Percentiles rank a stretch among this genome's conserved stretches.
Conservation (phyloP, 768 basidiomycete species). For the Hortiboletus campestris region DNA sequence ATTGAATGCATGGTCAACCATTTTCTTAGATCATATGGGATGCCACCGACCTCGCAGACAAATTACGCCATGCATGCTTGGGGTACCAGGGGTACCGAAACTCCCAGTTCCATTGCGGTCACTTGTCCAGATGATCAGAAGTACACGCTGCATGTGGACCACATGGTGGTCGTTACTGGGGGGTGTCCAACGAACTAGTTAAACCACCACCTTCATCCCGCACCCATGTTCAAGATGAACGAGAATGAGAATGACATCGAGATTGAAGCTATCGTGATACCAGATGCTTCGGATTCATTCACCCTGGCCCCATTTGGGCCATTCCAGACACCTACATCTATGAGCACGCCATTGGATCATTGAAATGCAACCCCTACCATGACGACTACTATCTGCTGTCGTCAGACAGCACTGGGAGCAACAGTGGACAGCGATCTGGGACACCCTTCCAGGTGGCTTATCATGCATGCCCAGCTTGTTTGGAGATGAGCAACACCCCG, state of each 20-base stretch:
- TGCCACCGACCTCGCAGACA: too few relatives aligned
- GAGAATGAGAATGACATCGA: constrained; percentile 25
- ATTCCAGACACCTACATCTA: constrained; percentile 54
- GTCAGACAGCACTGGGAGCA: constrained; percentile 36
- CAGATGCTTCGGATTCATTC: constrained; percentile 41
- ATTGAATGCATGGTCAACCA: too few relatives aligned
- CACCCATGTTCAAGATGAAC: constrained; percentile 18
- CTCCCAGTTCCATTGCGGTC: too few relatives aligned
- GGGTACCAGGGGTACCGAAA: too few relatives aligned
- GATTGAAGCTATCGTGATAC: constrained; percentile 26
- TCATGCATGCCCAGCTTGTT: constrained; percentile 33
- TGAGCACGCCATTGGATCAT: constrained; percentile 48
- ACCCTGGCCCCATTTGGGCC: constrained; percentile 45
- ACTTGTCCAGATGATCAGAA: too few relatives aligned
- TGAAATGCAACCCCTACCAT: constrained; percentile 50
- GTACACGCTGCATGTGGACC: too few relatives aligned
- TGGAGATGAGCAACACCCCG: constrained; percentile 31
- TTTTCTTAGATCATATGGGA: too few relatives aligned
- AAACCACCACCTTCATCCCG: constrained; percentile 30
- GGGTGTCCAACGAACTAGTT: too few relatives aligned
- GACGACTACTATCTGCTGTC: constrained; percentile 41
- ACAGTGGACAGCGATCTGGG: constrained; percentile 22
- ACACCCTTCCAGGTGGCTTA: constrained; percentile 22
- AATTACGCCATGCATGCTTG: too few relatives aligned
- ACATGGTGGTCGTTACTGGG: too few relatives aligned